These are phyloP conservation scores for Fusarium zealandicum DNA, from an alignment of 2,329 filamentous ascomycete genomes.

Conservation along the genomic window DNA sequence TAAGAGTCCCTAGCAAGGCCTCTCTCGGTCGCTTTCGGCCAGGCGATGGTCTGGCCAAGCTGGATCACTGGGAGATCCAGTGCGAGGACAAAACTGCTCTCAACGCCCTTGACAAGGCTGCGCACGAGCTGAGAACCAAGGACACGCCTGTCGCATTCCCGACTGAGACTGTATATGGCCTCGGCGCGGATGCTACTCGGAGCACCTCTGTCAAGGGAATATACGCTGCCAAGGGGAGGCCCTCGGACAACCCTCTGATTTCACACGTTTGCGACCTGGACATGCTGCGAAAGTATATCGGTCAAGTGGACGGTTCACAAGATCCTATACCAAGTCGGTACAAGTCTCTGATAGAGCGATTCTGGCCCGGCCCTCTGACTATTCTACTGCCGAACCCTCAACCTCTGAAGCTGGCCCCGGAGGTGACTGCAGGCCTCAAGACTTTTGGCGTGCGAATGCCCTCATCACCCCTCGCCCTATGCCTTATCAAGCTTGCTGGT, in stretches of 20 bases:
- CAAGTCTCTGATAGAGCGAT: slow-evolving; percentile 75
- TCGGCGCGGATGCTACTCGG: slow-evolving; percentile 94
- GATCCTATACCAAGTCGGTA: slow-evolving; percentile 76
- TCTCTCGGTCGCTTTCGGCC: slow-evolving; percentile 47
- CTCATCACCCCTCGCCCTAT: slow-evolving; percentile 80
- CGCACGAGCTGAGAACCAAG: slow-evolving; percentile 67
- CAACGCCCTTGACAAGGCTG: slow-evolving; percentile 66
- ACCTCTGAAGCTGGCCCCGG: slow-evolving; percentile 77
- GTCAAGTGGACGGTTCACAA: slow-evolving; percentile 24
- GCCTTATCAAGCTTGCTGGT: slow-evolving; percentile 81
- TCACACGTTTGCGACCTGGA: slow-evolving; percentile 84
- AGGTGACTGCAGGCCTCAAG: slow-evolving; percentile 84
- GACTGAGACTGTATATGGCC: slow-evolving; percentile 95
- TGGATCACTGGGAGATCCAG: slow-evolving; percentile 55
- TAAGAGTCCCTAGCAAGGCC: slow-evolving; percentile 45
- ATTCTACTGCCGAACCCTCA: slow-evolving; percentile 82
- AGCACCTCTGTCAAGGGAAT: slow-evolving; percentile 87
- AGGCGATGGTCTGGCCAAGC: slow-evolving; percentile 39
- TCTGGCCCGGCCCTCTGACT: slow-evolving; percentile 95
- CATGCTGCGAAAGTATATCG: slow-evolving; percentile 73
- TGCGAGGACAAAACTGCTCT: slow-evolving; percentile 44
- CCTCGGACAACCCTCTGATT: slow-evolving; percentile 94
- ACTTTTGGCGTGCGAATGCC: slow-evolving; percentile 95
- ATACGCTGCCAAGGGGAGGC: slow-evolving; percentile 87
- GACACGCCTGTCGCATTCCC: slow-evolving; percentile 90